Conservation (phyloP, 495 filamentous ascomycete species). For the Penicillium bialowiezense region DNA sequence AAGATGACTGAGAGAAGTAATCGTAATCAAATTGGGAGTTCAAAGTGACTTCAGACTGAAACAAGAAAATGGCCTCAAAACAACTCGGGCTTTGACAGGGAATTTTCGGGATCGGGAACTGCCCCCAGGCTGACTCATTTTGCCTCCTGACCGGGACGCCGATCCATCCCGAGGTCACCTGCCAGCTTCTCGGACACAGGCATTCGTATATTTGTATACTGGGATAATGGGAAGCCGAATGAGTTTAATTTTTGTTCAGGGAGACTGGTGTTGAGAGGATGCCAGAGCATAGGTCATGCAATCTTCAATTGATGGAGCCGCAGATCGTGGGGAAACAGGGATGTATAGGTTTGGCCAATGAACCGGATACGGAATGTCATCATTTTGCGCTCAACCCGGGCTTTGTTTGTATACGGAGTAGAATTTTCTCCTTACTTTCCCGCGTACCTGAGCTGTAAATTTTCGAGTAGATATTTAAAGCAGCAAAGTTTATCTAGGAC, state of each 20-base stretch:
- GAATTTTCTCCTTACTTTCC: not conserved
- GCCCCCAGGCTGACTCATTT: conserved; percentile 6
- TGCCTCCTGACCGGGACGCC: conserved; percentile 6
- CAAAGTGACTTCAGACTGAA: too few species aligned
- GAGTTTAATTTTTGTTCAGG: conserved; percentile 22
- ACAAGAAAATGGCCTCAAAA: not conserved
- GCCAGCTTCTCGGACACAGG: conserved; percentile 3
- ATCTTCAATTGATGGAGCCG: conserved; percentile 8
- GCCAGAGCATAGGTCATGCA: not conserved
- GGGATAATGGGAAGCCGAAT: conserved; percentile 28
- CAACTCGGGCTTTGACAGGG: conserved; percentile 12
- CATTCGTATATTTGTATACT: not conserved
- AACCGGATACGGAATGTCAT: not conserved
- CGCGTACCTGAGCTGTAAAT: not conserved
- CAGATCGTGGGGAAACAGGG: not conserved
- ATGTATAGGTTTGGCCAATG: not conserved
- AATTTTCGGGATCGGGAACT: conserved; percentile 27
- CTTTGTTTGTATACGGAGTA: too few species aligned
- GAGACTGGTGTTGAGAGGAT: too few species aligned
- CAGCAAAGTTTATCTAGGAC: too few species aligned
- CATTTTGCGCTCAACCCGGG: not conserved
- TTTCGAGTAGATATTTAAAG: not conserved
- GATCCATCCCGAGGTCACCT: conserved; percentile 34
- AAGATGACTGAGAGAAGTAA: too few species aligned
- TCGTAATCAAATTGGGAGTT: too few species aligned